Evolutionary conservation across 2,329 filamentous ascomycete species (phyloP).

Genomic region (Calonectria crousiana): DNA sequence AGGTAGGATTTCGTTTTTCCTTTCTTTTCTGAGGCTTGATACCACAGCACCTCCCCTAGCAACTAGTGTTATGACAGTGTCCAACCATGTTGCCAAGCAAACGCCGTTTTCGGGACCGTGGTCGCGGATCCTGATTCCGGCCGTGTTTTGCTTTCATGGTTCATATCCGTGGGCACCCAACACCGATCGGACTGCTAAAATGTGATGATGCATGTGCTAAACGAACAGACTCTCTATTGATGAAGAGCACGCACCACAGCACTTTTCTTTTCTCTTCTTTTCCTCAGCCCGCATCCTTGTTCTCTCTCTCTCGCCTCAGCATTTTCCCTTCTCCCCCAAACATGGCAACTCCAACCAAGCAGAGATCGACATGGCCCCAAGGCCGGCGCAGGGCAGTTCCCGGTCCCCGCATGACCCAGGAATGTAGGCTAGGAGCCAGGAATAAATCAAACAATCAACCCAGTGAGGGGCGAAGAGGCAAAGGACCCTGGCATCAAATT

Average conservation of each 20-base stretch:
- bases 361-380: conserved; percentile 14
- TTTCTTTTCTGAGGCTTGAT: not conserved
- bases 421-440: conserved; percentile 14
- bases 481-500: conserved; percentile 26
- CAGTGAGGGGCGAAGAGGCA: not conserved
- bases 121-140: conserved; percentile 24
- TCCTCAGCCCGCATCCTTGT: not conserved
- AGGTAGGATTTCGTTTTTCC: not conserved
- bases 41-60: not conserved
- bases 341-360: not conserved
- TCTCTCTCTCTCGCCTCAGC: not conserved
- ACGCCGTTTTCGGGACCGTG: conserved; percentile 14
- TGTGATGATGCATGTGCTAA: not conserved
- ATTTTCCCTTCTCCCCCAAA: not conserved
- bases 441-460: conserved; percentile 19
- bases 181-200: not conserved
- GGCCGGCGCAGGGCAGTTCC: conserved; percentile 10
- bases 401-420: conserved; percentile 21
- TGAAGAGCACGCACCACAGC: not conserved
- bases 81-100: conserved; percentile 25
- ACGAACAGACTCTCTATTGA: not conserved
- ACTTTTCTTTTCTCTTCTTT: not conserved
- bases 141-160: conserved; percentile 1
- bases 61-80: conserved; percentile 20
- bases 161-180: not conserved